Base-by-base conservation (phyloP, 176 grass and related monocot species). In the Oryza brachyantha region DNA sequence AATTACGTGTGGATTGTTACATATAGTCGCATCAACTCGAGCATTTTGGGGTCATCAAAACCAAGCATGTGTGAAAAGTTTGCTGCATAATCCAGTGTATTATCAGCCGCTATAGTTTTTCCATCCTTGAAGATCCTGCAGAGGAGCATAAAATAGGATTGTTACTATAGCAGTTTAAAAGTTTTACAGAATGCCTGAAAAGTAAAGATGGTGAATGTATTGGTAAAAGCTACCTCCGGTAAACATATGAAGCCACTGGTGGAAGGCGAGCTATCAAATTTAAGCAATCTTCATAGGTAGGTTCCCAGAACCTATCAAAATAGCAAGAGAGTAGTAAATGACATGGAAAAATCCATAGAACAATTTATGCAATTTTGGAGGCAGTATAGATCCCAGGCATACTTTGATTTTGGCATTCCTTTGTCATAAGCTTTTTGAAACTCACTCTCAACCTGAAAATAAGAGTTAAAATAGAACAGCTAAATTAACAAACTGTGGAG, bases 41-140 rank as follows among this genome's bases (percentile, higher is more conserved):
- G 78, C 96, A 99, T 99, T 91, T 99, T 99, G 29, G 96, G 92
- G 65, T 95, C 92, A 9, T 94, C 89, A 91, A 93, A 99, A 34
- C 90, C 96, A 72, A 99, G 85, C 96, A 99, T 93, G 81, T 99
- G 96, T 78, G 96, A 99, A 84, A 93, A 99, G 78, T 99, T 95
- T 10, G 92, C 96, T 1, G 87, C 90, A 3, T 95, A 99, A 61
- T 99, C 96, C 80, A 99, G 75, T 70, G 85, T 73, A 87, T 74
- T 91, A 72, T 99, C 90, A 63, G 92, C 66, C 84, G 79, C 69
- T 75, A 99, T 91, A 63, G 84, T 72, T 87, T 93, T 84, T 36
- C 90, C 90, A 39, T 93, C 85, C 88, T 99, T 99, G 83, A 88
- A 95, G 65, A 99, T 91, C 83, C 96, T 99, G 63, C 26, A 76